Conservation (phyloP, 257 asterid species). For the Rauvolfia tetraphylla region DNA sequence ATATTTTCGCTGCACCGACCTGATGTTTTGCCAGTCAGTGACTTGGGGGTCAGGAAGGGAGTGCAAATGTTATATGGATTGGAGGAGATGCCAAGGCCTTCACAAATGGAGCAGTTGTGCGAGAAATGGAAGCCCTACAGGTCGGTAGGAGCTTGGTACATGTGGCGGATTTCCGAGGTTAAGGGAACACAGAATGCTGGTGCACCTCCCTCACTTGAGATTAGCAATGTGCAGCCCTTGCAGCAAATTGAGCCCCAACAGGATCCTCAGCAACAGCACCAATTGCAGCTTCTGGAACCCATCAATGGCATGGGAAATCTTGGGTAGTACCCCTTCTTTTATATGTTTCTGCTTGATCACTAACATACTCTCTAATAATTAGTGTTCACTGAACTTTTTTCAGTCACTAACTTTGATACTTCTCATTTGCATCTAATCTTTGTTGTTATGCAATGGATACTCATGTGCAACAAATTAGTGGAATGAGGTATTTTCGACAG, state of each 20-base stretch:
- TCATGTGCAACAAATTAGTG: background rate
- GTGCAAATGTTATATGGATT: constrained; percentile 76
- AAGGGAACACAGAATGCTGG: constrained; percentile 52
- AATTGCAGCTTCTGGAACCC: constrained; percentile 80
- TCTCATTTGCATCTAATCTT: background rate
- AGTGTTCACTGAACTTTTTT: background rate
- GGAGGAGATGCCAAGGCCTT: constrained; percentile 86
- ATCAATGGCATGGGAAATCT: constrained; percentile 65
- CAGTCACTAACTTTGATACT: background rate
- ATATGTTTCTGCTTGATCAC: background rate
- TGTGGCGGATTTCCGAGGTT: constrained; percentile 86
- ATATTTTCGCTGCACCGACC: constrained; percentile 86
- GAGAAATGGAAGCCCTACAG: constrained; percentile 95
- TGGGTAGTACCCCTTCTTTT: constrained; percentile 47
- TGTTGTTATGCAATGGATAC: background rate
- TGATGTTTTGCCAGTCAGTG: constrained; percentile 92
- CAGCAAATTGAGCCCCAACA: constrained; percentile 59
- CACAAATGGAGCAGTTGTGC: constrained; percentile 84
- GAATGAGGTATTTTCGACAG: background rate
- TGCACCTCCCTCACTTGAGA: constrained; percentile 41
- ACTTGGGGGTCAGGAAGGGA: constrained; percentile 93
- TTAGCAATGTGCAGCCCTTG: constrained; percentile 56
- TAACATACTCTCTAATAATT: background rate
- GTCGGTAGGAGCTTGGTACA: constrained; percentile 95
- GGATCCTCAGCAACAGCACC: constrained; percentile 62